Base-by-base conservation (phyloP, 2,329 filamentous ascomycete species). In the Penicillium italicum region DNA sequence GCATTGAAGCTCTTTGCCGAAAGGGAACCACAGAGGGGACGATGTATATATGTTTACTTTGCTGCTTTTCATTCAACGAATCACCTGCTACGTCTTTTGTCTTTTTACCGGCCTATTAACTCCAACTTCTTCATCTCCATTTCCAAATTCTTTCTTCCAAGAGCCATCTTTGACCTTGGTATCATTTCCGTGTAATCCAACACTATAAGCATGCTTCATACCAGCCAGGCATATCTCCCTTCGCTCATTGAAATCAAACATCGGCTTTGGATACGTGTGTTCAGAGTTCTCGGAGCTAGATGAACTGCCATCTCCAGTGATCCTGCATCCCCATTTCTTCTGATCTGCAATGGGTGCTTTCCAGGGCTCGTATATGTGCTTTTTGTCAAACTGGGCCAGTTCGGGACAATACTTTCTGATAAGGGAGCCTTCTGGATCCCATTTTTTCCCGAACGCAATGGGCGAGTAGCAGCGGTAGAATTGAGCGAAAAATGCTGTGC, bases 131-230 rank as follows among this genome's bases (percentile, higher is more conserved):
- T 22, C n/a, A 26, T 3, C 33, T 33, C 26, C 49, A 18, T 53
- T 47, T 50, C 26, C 71, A 56, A 83, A 83, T 20, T 79, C 58
- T 61, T 75, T 65, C 59, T 77, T 77, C 80, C 81, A 83, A 14
- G 69, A 82, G 5, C 87, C 88, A 62, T 34, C 80, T 45, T 84
- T 62, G 74, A 66, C 62, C 33, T 34, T 34, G 7, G 14, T n/a
- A n/a, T 34, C 33, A n/a, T 34, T n/a, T 1, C 33, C 33, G 14
- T 34, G 33, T 34, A 34, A 34, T 4, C 33, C 33, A 34, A 34
- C 33, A 34, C 33, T 3, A n/a, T 34, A 34, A n/a, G 33, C 33
- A n/a, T 34, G 33, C 6, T 34, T 34, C 14, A 34, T 34, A 6
- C 33, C 33, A 34, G 33, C 33, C 33, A 34, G 14, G 6, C 33